Conservation (phyloP, 2,329 filamentous ascomycete species). For the Monosporascus sp. region DNA sequence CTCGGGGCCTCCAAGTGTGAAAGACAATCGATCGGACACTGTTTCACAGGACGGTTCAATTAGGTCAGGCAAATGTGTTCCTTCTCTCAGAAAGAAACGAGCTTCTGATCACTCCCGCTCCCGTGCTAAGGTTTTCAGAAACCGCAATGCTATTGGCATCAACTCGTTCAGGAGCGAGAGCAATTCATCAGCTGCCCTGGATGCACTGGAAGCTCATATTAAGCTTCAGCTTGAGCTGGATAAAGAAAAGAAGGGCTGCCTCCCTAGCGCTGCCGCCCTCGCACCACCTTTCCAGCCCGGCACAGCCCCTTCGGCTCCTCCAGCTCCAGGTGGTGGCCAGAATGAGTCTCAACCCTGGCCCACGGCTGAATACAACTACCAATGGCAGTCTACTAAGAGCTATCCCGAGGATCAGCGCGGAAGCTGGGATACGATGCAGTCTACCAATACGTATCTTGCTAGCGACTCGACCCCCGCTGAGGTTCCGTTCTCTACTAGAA, state of each 20-base stretch:
- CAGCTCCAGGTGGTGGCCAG: neutral
- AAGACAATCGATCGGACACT: conserved; percentile 14
- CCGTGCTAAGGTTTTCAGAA: conserved; percentile 7
- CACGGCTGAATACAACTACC: conserved; percentile 1
- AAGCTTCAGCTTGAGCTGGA: conserved; percentile 6
- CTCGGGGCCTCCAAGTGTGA: conserved; percentile 22
- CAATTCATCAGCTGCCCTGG: conserved; percentile 13
- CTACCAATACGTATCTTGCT: conserved; percentile 5
- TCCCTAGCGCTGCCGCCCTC: conserved; percentile 42
- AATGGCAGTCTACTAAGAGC: conserved; percentile 2
- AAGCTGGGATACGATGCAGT: conserved; percentile 8
- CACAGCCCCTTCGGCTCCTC: conserved; percentile 7
- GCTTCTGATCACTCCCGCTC: conserved; percentile 10
- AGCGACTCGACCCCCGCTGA: conserved; percentile 2
- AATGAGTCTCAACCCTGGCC: conserved; percentile 6
- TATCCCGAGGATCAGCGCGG: conserved; percentile 7
- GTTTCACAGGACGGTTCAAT: conserved; percentile 17
- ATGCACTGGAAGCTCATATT: conserved; percentile 20
- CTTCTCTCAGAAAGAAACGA: conserved; percentile 8
- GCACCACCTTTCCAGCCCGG: conserved; percentile 46
- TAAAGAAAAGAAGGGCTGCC: conserved; percentile 7
- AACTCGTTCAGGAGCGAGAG: conserved; percentile 18
- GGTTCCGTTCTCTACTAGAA: neutral
- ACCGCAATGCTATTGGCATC: conserved; percentile 16
- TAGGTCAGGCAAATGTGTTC: conserved; percentile 8